Conservation (phyloP, 805 yeast genomes). For the Candida lessepsii region DNA sequence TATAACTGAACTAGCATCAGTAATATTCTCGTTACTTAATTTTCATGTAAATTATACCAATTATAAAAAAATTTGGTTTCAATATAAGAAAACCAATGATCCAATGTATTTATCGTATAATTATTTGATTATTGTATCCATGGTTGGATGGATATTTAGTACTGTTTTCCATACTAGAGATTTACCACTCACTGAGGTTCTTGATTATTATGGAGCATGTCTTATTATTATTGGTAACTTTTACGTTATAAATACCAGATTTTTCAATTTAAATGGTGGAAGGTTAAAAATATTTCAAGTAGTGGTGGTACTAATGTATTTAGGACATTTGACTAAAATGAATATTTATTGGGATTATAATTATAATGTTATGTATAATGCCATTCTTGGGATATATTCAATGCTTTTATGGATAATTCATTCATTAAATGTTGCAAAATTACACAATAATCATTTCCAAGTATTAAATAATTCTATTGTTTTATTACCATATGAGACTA, state of each 20-base stretch:
- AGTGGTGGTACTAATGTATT: slow-evolving; percentile 18
- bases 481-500: slow-evolving; percentile 39
- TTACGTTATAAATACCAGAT: slow-evolving; percentile 33
- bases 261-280: slow-evolving; percentile 21
- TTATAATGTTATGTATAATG: slow-evolving; percentile 35
- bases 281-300: slow-evolving; percentile 20
- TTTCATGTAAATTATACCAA: slow-evolving; percentile 33
- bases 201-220: slow-evolving; percentile 44
- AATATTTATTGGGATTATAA: slow-evolving; percentile 37
- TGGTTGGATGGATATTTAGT: slow-evolving; percentile 40
- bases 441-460: slow-evolving; percentile 16
- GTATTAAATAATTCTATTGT: slow-evolving; percentile 36
- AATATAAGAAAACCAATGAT: slow-evolving; percentile 21
- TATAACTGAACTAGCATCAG: slow-evolving; percentile 35
- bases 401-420: slow-evolving; percentile 36
- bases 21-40: slow-evolving; percentile 35
- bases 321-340: slow-evolving; percentile 29
- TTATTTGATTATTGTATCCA: slow-evolving; percentile 24
- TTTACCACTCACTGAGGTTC: slow-evolving; percentile 34
- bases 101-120: slow-evolving; percentile 32
- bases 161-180: slow-evolving; percentile 40
- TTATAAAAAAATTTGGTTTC: slow-evolving; percentile 25
- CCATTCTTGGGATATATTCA: slow-evolving; percentile 29
- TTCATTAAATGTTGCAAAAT: slow-evolving; percentile 20
- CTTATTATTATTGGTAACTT: slow-evolving; percentile 36